Base-by-base conservation (phyloP, 345 rosid species). In the Corymbia maculata region DNA sequence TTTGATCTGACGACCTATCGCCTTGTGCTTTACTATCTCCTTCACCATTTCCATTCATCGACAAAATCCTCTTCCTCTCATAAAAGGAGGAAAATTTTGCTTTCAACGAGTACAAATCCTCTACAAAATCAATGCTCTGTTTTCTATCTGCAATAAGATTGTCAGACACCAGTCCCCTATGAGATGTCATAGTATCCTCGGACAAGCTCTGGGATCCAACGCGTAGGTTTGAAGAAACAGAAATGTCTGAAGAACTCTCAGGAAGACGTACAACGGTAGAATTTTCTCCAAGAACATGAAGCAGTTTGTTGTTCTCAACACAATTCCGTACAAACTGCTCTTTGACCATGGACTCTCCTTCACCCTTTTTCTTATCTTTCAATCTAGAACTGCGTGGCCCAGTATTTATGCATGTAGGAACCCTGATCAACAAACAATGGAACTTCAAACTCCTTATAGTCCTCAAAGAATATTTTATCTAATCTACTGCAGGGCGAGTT, bases 381-480 rank as follows among this genome's bases (percentile, higher is more conserved):
- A 97, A 91, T 90, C 99, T 94, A 75, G 99, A 97, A 93, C 99
- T 98, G 89, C 98, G 94, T 49, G 99, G 99, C 88, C 95, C 97
- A 75, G 93, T 47, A 87, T 86, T 86, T 88, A 90, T 90, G 90
- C 90, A 91, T 87, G 85, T 50, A 86, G 99, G 97, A 80, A 92
- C 86, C 91, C 99, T 97, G 95, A 90, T 53, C 59, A 90, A 79
- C 44, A 87, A 87, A 68, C 57, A 50, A 90, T 87, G 88, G 49
- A 75, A 75, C 84, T 42, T 42, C 84, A 75, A 75, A 75, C 28
- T 75, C 84, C 45, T 59, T 59, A 59, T 59, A 57, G 84, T 75
- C 28, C 49, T 75, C 84, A 75, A 42, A 36, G 49, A 75, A 75
- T 75, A 42, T 75, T 75, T 75, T 5, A 75, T 75, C 84, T 75